phyloP scores from a whole-genome alignment of 2,329 filamentous ascomycete species.

The Aureobasidium lini region DNA sequence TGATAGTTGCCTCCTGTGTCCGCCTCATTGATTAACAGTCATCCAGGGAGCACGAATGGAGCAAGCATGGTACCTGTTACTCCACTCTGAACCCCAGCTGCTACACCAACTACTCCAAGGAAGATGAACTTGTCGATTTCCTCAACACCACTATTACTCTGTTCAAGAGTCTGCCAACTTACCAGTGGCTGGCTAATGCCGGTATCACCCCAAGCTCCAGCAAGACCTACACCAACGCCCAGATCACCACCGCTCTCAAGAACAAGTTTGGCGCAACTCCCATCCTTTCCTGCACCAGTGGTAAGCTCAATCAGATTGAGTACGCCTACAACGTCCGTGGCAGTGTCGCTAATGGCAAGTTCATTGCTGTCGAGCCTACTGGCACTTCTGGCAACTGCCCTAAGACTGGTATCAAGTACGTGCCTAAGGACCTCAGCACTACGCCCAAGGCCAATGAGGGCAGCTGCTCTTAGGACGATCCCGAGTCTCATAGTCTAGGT shows the following conservation, averaged over 20 bases:
- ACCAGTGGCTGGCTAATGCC: constrained; percentile 43
- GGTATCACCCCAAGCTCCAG: constrained; percentile 48
- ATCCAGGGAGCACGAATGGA: constrained; percentile 19
- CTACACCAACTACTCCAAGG: constrained; percentile 18
- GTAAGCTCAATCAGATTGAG: constrained; percentile 44
- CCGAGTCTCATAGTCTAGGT: neutral
- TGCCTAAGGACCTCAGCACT: constrained; percentile 41
- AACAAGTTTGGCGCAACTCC: constrained; percentile 46
- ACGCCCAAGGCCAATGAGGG: constrained; percentile 5
- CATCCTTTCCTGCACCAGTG: constrained; percentile 48
- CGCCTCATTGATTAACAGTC: neutral
- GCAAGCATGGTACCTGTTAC: constrained; percentile 24
- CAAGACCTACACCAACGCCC: constrained; percentile 49
- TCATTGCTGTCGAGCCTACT: constrained; percentile 48
- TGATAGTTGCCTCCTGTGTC: neutral
- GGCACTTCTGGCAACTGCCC: constrained; percentile 56
- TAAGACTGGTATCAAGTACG: constrained; percentile 48
- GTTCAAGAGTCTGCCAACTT: constrained; percentile 20
- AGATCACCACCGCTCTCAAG: constrained; percentile 50
- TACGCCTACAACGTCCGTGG: constrained; percentile 55
- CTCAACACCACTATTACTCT: constrained; percentile 19
- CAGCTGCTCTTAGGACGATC: neutral
- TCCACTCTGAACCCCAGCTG: constrained; percentile 21
- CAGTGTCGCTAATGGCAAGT: constrained; percentile 51
- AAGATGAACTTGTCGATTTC: constrained; percentile 22